Conservation (phyloP, 2,329 filamentous ascomycete species). For the Clarireedia hainanense region DNA sequence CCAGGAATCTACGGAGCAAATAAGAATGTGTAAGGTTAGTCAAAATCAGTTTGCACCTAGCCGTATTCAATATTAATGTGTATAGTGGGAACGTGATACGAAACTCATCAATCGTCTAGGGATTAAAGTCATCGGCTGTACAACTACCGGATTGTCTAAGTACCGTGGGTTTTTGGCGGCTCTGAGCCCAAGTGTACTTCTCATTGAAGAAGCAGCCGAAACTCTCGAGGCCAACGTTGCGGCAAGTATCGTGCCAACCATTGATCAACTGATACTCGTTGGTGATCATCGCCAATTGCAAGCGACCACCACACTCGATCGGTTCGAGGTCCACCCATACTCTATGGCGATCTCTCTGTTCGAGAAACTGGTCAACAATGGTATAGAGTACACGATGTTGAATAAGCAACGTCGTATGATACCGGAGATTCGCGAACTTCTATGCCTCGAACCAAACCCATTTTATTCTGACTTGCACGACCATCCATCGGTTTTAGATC, state of each 20-base stretch:
- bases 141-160: conserved; percentile 63
- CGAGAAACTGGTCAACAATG: conserved; percentile 55
- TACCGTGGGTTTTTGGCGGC: conserved; percentile 55
- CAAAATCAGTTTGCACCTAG: too few relatives aligned
- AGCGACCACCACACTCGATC: conserved; percentile 48
- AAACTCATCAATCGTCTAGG: conserved; percentile 54
- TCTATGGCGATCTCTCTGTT: conserved; percentile 60
- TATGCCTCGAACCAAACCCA: conserved; percentile 36
- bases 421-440: conserved; percentile 54
- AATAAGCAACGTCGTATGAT: conserved; percentile 59
- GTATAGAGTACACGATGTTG: conserved; percentile 45
- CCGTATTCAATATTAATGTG: not conserved
- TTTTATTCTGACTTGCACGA: conserved; percentile 55
- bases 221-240: conserved; percentile 45
- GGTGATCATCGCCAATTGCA: conserved; percentile 64
- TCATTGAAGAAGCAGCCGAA: conserved; percentile 67
- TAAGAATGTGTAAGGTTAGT: conserved; percentile 20
- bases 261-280: conserved; percentile 59
- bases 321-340: conserved; percentile 48
- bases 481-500: conserved; percentile 46
- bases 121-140: conserved; percentile 34
- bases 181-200: conserved; percentile 50
- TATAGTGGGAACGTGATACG: conserved; percentile 15
- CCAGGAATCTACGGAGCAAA: conserved; percentile 12
- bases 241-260: conserved; percentile 50